Evolutionary conservation across 2,329 filamentous ascomycete species (phyloP), one percentile per base, ranked within the genome.

Genomic region (Ophiostoma sp.): DNA sequence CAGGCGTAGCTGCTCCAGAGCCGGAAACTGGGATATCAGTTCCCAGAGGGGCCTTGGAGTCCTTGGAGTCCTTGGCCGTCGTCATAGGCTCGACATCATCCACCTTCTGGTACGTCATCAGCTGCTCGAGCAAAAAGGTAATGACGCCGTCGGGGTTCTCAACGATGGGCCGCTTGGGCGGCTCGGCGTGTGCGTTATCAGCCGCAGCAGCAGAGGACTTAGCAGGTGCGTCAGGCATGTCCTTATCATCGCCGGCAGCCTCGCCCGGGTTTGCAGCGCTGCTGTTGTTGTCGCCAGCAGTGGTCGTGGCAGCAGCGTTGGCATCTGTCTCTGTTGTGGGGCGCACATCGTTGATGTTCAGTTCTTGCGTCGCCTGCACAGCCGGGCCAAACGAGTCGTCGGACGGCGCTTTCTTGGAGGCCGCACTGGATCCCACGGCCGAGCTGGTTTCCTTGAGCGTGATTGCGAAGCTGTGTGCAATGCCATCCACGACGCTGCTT

Each of bases 131-230:
- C 36, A 99, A 83, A 78, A 97, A 99, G 75, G 98, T 92, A 69
- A 99, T 89, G 3, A 99, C 92, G 4, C 95, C 95, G 77, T 98
- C 95, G 0, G 94, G 92, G 71, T 95, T 93, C 77, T 97, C 93
- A 5, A 97, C 88, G 12, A 93, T 84, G 0, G 95, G 94, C 8
- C 91, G 83, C 78, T 96, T 97, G 55, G 87, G 79, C 70, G 97
- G 93, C 47, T 79, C 76, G 0, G 79, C 73, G 11, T 44, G 16
- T 18, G 63, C n/a, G 18, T 16, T 45, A 18, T 42, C 41, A 2
- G 63, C 18, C 9, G 18, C n/a, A 5, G 42, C n/a, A 3, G 42
- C 11, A 11, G 77, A 77, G 77, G 94, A 96, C 44, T 77, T 77
- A 77, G 94, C 96, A 3, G 85, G 81, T 27, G 81, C 84, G 73